These are phyloP conservation scores for Angomonas deanei DNA, from an alignment of 208 protist species.

Conservation along the genomic window DNA sequence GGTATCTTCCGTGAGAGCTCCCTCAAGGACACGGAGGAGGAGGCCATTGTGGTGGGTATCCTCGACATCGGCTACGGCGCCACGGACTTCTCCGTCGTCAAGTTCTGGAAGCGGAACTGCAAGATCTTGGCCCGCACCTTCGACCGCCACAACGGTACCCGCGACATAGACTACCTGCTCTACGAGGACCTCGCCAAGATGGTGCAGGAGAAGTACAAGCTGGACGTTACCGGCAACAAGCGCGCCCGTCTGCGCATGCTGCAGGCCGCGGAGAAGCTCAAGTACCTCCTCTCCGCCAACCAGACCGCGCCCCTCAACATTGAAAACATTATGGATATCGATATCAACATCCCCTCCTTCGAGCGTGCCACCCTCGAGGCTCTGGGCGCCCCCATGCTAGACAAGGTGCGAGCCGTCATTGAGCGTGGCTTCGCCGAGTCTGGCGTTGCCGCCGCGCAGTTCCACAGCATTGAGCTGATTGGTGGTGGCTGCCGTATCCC, in stretches of 20 bases:
- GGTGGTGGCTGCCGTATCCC: conserved; percentile 90
- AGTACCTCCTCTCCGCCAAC: conserved; percentile 90
- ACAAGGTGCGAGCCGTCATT: conserved; percentile 49
- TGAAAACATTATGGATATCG: conserved; percentile 91
- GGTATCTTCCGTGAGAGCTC: conserved; percentile 81
- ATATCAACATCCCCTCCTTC: conserved; percentile 80
- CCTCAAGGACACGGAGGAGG: conserved; percentile 78
- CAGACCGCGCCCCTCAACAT: conserved; percentile 71
- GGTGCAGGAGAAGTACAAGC: conserved; percentile 83
- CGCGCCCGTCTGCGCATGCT: conserved; percentile 78
- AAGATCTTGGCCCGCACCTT: conserved; percentile 73
- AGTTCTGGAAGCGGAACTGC: conserved; percentile 82
- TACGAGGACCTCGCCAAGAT: conserved; percentile 65
- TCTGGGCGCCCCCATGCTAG: conserved; percentile 36
- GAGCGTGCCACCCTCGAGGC: conserved; percentile 72
- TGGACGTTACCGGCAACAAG: conserved; percentile 82
- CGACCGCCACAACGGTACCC: conserved; percentile 78
- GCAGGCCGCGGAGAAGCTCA: conserved; percentile 83
- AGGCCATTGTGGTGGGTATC: conserved; percentile 78
- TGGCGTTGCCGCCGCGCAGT: conserved; percentile 29
- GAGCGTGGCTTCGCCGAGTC: conserved; percentile 50
- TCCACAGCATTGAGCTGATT: conserved; percentile 88
- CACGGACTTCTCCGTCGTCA: conserved; percentile 66
- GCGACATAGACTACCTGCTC: conserved; percentile 82
- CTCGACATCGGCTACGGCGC: conserved; percentile 86